phyloP scores from a whole-genome alignment of 345 rosid genomes.

The Salix arbutifolia region DNA sequence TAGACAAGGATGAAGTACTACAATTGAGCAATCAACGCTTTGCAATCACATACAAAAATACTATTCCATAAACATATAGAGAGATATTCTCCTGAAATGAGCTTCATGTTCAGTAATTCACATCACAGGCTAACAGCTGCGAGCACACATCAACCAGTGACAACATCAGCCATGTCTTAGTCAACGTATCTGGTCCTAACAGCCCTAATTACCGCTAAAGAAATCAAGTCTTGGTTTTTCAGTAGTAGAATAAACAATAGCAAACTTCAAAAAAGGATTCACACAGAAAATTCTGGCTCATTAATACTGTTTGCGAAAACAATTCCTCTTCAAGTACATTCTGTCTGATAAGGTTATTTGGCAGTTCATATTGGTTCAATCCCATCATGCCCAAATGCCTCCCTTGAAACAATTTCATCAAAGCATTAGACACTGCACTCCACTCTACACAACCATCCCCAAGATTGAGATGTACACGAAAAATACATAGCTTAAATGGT shows the following conservation, averaged over 20 bases:
- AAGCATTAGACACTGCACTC: neutral
- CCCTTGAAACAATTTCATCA: neutral
- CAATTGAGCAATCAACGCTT: conserved; percentile 1
- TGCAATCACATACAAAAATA: conserved; percentile 4
- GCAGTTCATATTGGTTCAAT: neutral
- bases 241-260: neutral
- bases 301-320: neutral
- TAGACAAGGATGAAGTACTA: neutral
- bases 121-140: too few species aligned
- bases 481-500: neutral
- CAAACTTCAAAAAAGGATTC: neutral
- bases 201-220: too few species aligned
- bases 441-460: neutral
- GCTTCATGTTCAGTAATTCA: too few species aligned
- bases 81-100: too few species aligned
- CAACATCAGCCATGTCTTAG: neutral
- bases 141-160: neutral
- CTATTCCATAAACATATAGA: neutral
- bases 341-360: neutral
- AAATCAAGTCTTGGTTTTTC: neutral
- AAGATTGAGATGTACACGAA: neutral
- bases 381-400: neutral
- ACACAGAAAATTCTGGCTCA: too few species aligned
- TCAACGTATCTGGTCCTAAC: too few species aligned
- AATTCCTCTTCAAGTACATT: neutral